A percentile compares a stretch with the other conserved stretches of the same genome.
These are phyloP conservation scores for Zygosaccharomyces sapae DNA, from an alignment of 1,139 yeast genomes.

Conservation along the genomic window DNA sequence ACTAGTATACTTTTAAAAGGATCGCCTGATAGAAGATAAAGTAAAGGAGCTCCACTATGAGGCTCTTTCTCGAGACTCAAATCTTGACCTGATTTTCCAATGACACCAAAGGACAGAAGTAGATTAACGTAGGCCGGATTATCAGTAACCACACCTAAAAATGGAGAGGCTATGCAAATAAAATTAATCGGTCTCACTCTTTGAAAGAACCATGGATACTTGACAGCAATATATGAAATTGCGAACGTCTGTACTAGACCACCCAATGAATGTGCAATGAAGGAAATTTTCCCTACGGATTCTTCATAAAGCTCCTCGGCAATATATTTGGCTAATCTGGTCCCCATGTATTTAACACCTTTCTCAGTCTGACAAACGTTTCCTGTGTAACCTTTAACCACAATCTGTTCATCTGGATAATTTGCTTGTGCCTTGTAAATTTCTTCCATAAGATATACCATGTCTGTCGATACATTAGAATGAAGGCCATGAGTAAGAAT, in stretches of 20 bases:
- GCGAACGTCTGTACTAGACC: conserved; percentile 91
- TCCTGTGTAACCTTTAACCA: conserved; percentile 78
- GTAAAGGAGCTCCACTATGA: conserved; percentile 50
- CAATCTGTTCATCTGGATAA: conserved; percentile 50
- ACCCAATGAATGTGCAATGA: conserved; percentile 89
- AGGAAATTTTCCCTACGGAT: conserved; percentile 62
- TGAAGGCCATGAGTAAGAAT: conserved; percentile 83
- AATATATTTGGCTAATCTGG: conserved; percentile 73
- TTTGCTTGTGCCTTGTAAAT: conserved; percentile 51
- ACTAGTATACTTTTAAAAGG: conserved; percentile 67
- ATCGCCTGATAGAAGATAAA: conserved; percentile 73
- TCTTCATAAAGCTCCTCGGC: conserved; percentile 51
- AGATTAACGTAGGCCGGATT: conserved; percentile 84
- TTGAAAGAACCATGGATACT: conserved; percentile 68
- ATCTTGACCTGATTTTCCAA: conserved; percentile 93
- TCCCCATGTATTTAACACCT: conserved; percentile 83
- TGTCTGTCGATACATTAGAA: conserved; percentile 83
- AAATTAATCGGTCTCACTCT: conserved; percentile 72
- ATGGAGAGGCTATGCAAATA: conserved; percentile 80
- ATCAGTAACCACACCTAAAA: conserved; percentile 77
- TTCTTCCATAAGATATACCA: conserved; percentile 79
- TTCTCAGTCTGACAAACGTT: conserved; percentile 88
- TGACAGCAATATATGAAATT: conserved; percentile 69
- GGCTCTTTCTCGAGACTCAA: conserved; percentile 53
- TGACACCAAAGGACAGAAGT: conserved; percentile 81